Evolutionary conservation across 805 yeast species (phyloP).

Genomic region (Candida endomychidarum): DNA sequence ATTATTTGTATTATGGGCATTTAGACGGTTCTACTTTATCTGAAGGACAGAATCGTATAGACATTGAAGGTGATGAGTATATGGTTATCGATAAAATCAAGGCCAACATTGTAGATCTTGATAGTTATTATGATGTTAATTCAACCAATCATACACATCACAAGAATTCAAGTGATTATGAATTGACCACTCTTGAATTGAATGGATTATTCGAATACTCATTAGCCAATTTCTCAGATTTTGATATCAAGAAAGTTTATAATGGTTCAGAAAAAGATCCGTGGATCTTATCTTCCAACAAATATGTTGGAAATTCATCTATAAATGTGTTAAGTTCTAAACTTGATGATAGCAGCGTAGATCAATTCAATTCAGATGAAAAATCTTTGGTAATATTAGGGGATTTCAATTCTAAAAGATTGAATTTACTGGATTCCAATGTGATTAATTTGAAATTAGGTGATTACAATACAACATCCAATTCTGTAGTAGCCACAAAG

Average conservation of each 20-base stretch:
- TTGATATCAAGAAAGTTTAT: conserved; percentile 28
- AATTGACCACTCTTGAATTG: conserved; percentile 37
- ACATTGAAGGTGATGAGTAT: conserved; percentile 36
- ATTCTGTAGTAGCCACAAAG: conserved; percentile 24
- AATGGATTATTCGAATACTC: conserved; percentile 87
- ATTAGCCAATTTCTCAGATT: conserved; percentile 56
- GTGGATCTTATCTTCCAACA: conserved; percentile 31
- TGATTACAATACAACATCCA: conserved; percentile 32
- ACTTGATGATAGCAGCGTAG: conserved; percentile 35
- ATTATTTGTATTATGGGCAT: conserved; percentile 69
- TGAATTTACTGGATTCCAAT: conserved; percentile 27
- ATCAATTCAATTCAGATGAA: conserved; percentile 27
- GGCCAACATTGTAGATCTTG: conserved; percentile 49
- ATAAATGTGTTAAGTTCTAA: conserved; percentile 36
- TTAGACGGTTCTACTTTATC: conserved; percentile 43
- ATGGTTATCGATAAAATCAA: conserved; percentile 73
- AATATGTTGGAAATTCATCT: conserved; percentile 41
- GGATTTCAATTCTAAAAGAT: conserved; percentile 37
- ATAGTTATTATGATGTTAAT: conserved; percentile 31
- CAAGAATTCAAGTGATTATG: conserved; percentile 12
- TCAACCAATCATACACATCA: conserved; percentile 27
- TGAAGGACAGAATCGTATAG: conserved; percentile 30
- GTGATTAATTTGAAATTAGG: conserved; percentile 27
- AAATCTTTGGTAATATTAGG: conserved; percentile 48
- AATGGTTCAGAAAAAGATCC: conserved; percentile 17